Percentiles rank a stretch among this genome's conserved stretches.
phyloP scores from a whole-genome alignment of 179 eudicot species.

The Spergularia azorica region DNA sequence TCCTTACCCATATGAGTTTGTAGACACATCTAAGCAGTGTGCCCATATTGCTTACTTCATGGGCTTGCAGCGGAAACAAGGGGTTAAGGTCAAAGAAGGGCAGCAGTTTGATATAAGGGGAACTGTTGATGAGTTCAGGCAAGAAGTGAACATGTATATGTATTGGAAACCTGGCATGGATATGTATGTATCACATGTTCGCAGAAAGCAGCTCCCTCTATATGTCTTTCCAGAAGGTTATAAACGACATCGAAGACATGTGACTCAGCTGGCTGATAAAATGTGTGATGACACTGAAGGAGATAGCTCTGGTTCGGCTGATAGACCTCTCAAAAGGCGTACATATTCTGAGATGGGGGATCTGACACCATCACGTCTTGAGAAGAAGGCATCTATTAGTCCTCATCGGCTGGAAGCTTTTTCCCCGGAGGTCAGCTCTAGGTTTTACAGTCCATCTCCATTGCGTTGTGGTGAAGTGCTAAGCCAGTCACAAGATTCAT shows the following conservation, averaged over 20 bases:
- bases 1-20: constrained; percentile 74
- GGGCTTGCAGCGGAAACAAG: constrained; percentile 83
- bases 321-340: constrained; percentile 44
- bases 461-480: constrained; percentile 30
- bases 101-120: constrained; percentile 90
- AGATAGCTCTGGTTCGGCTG: constrained; percentile 31
- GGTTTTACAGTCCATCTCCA: constrained; percentile 38
- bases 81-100: constrained; percentile 64
- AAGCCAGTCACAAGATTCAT: constrained; percentile 34
- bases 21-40: constrained; percentile 64
- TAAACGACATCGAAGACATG: constrained; percentile 49
- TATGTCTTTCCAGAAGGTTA: constrained; percentile 79
- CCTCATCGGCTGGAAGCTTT: constrained; percentile 42
- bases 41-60: constrained; percentile 77
- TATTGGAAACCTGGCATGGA: constrained; percentile 96
- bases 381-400: constrained; percentile 50
- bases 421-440: constrained; percentile 47
- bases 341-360: constrained; percentile 37
- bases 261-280: constrained; percentile 33
- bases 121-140: constrained; percentile 82
- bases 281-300: constrained; percentile 36
- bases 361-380: constrained; percentile 31
- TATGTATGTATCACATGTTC: constrained; percentile 79
- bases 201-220: constrained; percentile 76
- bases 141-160: constrained; percentile 58